A percentile compares a stretch with the other conserved stretches of the same genome.
These are phyloP conservation scores for Alternaria ventricosa DNA, from an alignment of 2,329 filamentous ascomycete genomes.

Conservation along the genomic window DNA sequence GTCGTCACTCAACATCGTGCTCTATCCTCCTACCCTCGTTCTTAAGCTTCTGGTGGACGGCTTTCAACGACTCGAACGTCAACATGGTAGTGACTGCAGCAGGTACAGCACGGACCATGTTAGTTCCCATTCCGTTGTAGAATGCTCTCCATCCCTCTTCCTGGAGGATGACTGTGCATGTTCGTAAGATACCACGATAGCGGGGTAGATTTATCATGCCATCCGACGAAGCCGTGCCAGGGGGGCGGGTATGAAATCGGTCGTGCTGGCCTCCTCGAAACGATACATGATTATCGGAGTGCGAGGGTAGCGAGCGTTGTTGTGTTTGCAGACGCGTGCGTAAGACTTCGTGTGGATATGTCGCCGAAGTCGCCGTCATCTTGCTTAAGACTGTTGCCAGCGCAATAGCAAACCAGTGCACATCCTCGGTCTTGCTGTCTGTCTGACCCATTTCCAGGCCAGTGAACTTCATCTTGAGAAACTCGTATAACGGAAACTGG, in stretches of 20 bases:
- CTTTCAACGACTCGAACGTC: constrained; percentile 83
- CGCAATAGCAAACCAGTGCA: constrained; percentile 83
- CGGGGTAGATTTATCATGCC: constrained; percentile 61
- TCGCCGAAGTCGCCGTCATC: constrained; percentile 89
- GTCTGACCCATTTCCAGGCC: constrained; percentile 84
- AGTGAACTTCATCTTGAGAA: constrained; percentile 87
- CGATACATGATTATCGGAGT: constrained; percentile 58
- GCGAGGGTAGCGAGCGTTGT: constrained; percentile 67
- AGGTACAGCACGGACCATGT: constrained; percentile 94
- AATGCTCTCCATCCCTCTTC: constrained; percentile 98
- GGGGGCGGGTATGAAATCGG: constrained; percentile 53
- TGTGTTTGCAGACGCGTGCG: constrained; percentile 94
- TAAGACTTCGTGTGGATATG: constrained; percentile 96
- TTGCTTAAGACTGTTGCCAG: constrained; percentile 93
- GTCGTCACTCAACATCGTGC: constrained; percentile 15
- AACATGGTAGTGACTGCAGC: constrained; percentile 97
- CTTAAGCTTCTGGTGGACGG: constrained; percentile 59
- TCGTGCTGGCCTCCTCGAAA: constrained; percentile 50
- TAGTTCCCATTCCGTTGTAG: constrained; percentile 96
- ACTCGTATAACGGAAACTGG: constrained; percentile 96
- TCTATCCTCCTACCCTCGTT: constrained; percentile 54
- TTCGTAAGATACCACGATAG: constrained; percentile 82
- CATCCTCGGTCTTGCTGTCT: constrained; percentile 61
- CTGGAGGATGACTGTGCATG: constrained; percentile 80
- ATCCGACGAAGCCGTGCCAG: constrained; percentile 59